Conservation (phyloP, 768 basidiomycete genomes). For the Suillus sp. region DNA sequence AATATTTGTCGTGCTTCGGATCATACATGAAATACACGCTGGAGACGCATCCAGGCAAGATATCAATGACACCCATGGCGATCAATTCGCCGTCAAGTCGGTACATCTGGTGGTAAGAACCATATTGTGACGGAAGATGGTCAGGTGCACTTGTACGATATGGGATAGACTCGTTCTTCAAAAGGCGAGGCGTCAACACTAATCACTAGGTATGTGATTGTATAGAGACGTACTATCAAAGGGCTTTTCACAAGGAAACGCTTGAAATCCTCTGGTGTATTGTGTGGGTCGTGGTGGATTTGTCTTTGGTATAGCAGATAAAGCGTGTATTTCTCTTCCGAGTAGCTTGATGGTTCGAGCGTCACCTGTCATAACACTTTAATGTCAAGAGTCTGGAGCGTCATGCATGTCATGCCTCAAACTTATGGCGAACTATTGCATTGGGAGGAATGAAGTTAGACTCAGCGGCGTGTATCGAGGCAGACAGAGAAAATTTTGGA, state of each 20-base stretch:
- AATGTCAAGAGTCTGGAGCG: neutral
- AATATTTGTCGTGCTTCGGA: slow-evolving; percentile 63
- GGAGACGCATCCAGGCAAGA: slow-evolving; percentile 84
- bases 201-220: neutral
- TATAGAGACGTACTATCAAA: slow-evolving; percentile 52
- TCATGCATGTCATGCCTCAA: slow-evolving; percentile 49
- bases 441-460: slow-evolving; percentile 30
- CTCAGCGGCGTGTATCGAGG: slow-evolving; percentile 63
- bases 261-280: slow-evolving; percentile 54
- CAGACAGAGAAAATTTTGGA: slow-evolving; percentile 41
- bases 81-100: slow-evolving; percentile 78
- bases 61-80: slow-evolving; percentile 87
- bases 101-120: slow-evolving; percentile 93
- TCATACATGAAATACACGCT: slow-evolving; percentile 92
- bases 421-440: slow-evolving; percentile 47
- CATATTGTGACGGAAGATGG: slow-evolving; percentile 76
- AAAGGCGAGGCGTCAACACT: slow-evolving; percentile 8
- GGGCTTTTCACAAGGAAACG: slow-evolving; percentile 83
- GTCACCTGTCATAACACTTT: slow-evolving; percentile 50
- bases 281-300: slow-evolving; percentile 72
- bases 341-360: slow-evolving; percentile 76
- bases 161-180: slow-evolving; percentile 60
- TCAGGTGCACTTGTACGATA: slow-evolving; percentile 50
- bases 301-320: slow-evolving; percentile 76
- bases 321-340: slow-evolving; percentile 78